Conservation (phyloP, 2,329 filamentous ascomycete species). For the Venturiaceae sp. region DNA sequence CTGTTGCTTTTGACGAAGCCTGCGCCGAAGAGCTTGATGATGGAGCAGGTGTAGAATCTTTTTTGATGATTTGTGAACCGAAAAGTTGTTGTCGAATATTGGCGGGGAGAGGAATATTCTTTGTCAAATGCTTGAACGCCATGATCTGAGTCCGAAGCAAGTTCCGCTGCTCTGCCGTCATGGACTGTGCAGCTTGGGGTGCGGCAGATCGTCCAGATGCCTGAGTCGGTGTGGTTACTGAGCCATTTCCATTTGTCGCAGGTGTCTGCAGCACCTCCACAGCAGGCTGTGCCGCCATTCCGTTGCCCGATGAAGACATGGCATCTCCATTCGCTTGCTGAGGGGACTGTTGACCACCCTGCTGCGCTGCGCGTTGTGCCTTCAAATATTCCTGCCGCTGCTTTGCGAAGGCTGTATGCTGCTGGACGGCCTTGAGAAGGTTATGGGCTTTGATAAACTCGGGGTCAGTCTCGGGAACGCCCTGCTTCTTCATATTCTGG, state of each 20-base stretch:
- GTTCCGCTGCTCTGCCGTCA: conserved; percentile 49
- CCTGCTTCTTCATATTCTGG: conserved; percentile 77
- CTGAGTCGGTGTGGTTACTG: background rate
- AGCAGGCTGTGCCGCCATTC: background rate
- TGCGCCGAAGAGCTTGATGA: conserved; percentile 29
- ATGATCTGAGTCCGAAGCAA: conserved; percentile 78
- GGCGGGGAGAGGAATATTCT: conserved; percentile 72
- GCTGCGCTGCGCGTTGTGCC: conserved; percentile 37
- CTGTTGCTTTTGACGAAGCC: conserved; percentile 43
- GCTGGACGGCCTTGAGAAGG: conserved; percentile 63
- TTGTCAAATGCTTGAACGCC: conserved; percentile 82
- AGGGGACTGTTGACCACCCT: conserved; percentile 34
- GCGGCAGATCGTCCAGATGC: background rate
- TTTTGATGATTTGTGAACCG: conserved; percentile 47
- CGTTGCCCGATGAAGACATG: conserved; percentile 3
- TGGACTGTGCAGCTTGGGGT: background rate
- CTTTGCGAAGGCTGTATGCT: conserved; percentile 45
- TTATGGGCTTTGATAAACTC: conserved; percentile 77
- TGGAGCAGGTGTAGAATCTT: conserved; percentile 18
- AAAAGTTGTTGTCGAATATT: conserved; percentile 78
- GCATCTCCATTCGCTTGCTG: conserved; percentile 15
- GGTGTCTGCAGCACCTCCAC: background rate
- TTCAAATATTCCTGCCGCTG: conserved; percentile 17
- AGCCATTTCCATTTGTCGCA: conserved; percentile 4
- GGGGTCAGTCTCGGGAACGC: conserved; percentile 72